Evolutionary conservation across 768 basidiomycete species (phyloP).

Genomic region (Agaricus subrufescens): DNA sequence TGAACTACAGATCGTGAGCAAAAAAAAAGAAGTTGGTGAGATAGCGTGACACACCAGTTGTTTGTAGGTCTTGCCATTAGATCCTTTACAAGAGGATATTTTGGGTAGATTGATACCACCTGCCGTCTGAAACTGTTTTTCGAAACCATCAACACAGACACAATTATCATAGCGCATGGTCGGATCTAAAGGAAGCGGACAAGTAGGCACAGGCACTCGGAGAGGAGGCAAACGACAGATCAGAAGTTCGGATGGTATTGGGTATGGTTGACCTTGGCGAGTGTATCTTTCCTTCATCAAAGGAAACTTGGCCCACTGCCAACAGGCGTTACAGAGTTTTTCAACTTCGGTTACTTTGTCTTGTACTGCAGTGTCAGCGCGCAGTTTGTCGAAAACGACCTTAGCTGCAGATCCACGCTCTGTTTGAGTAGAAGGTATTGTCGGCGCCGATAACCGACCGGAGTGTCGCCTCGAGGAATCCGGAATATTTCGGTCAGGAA

Average conservation of each 20-base stretch:
- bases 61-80: slow-evolving; percentile 59
- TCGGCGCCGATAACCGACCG: slow-evolving; percentile 33
- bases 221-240: slow-evolving; percentile 50
- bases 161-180: slow-evolving; percentile 65
- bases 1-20: slow-evolving; percentile 54
- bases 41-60: slow-evolving; percentile 61
- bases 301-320: slow-evolving; percentile 68
- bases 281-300: slow-evolving; percentile 32
- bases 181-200: slow-evolving; percentile 61
- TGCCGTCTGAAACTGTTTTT: slow-evolving; percentile 50
- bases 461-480: slow-evolving; percentile 38
- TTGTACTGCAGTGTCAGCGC: slow-evolving; percentile 29
- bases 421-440: slow-evolving; percentile 38
- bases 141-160: slow-evolving; percentile 66
- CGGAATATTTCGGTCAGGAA: slow-evolving; percentile 8
- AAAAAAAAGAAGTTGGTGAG: neutral
- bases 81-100: slow-evolving; percentile 65
- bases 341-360: slow-evolving; percentile 50
- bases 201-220: slow-evolving; percentile 82
- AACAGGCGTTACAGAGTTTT: slow-evolving; percentile 55
- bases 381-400: slow-evolving; percentile 53
- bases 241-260: slow-evolving; percentile 22
- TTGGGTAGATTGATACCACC: slow-evolving; percentile 87
- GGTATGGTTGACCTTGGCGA: slow-evolving; percentile 16
- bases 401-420: slow-evolving; percentile 65